phyloP scores from a whole-genome alignment of 2,329 filamentous ascomycete species.

The Cordyceps pruinosa region DNA sequence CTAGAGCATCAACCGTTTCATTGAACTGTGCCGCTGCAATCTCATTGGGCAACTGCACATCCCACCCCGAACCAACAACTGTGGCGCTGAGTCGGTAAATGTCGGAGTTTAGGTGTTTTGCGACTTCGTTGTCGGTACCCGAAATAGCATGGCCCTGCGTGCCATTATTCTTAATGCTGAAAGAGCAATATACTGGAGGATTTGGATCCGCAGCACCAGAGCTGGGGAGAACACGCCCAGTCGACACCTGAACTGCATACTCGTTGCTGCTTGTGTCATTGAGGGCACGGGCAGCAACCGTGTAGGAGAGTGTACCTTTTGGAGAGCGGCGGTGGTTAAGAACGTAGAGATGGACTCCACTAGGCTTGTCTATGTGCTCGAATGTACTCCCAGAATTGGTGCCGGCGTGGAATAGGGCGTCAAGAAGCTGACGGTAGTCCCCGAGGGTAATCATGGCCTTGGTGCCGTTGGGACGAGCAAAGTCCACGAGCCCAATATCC shows the following conservation, averaged over 20 bases:
- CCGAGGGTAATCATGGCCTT: slow-evolving; percentile 41
- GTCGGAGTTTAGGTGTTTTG: slow-evolving; percentile 35
- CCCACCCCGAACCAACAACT: slow-evolving; percentile 40
- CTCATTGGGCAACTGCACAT: slow-evolving; percentile 34
- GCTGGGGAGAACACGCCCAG: slow-evolving; percentile 25
- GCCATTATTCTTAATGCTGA: neutral
- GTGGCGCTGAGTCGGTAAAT: slow-evolving; percentile 40
- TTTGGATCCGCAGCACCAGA: no score
- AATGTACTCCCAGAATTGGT: slow-evolving; percentile 43
- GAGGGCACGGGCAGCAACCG: slow-evolving; percentile 39
- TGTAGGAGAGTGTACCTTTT: slow-evolving; percentile 40
- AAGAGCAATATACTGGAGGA: neutral
- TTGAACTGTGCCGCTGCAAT: slow-evolving; percentile 37
- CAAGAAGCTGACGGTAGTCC: slow-evolving; percentile 46
- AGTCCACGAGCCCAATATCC: slow-evolving; percentile 44
- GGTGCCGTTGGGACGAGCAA: slow-evolving; percentile 41
- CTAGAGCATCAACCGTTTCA: slow-evolving; percentile 28
- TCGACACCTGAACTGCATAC: slow-evolving; percentile 30
- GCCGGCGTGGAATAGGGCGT: slow-evolving; percentile 48
- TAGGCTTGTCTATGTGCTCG: slow-evolving; percentile 41
- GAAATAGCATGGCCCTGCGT: slow-evolving; percentile 12
- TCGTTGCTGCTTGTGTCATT: slow-evolving; percentile 21
- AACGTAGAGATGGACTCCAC: slow-evolving; percentile 44
- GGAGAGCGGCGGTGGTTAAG: slow-evolving; percentile 35
- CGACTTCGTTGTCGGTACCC: slow-evolving; percentile 25